Evolutionary conservation across 2,329 filamentous ascomycete genomes (phyloP).

Genomic region (Elsinoe arachidis): DNA sequence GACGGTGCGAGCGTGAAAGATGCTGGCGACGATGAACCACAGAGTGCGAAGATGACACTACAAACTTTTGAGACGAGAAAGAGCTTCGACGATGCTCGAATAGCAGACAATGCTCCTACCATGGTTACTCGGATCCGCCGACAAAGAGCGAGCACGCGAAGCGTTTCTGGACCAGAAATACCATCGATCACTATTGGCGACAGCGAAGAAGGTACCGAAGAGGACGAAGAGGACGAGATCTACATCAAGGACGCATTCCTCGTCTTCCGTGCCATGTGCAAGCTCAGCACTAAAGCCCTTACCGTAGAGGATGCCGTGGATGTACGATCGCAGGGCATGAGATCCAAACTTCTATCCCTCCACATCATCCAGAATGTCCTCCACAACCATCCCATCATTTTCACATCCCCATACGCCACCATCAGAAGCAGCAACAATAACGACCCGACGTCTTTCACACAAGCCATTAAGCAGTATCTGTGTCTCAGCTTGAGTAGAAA

Average conservation of each 20-base stretch:
- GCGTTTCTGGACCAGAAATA: slow-evolving; percentile 36
- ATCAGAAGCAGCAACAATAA: slow-evolving; percentile 87
- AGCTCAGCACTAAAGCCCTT: slow-evolving; percentile 86
- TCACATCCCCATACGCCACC: slow-evolving; percentile 82
- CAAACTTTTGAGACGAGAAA: slow-evolving; percentile 62
- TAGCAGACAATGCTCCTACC: slow-evolving; percentile 59
- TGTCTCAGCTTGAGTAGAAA: slow-evolving; percentile 93
- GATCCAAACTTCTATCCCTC: slow-evolving; percentile 88
- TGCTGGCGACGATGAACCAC: slow-evolving; percentile 35
- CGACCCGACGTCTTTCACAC: slow-evolving; percentile 80
- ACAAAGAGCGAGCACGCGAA: slow-evolving; percentile 35
- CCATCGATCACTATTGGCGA: slow-evolving; percentile 29
- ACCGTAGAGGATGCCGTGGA: slow-evolving; percentile 88
- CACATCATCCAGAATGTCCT: slow-evolving; percentile 92
- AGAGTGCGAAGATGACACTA: slow-evolving; percentile 52
- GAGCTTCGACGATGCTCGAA: slow-evolving; percentile 55
- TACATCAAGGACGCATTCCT: slow-evolving; percentile 96
- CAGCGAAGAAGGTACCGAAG: slow-evolving; percentile 47
- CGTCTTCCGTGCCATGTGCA: slow-evolving; percentile 95
- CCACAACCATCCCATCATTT: slow-evolving; percentile 86
- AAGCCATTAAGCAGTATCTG: slow-evolving; percentile 93
- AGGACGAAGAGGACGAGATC: slow-evolving; percentile 79
- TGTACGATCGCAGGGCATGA: slow-evolving; percentile 88
- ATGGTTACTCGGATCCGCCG: slow-evolving; percentile 53
- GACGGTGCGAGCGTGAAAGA: slow-evolving; percentile 33